Evolutionary conservation across 306 rosid genomes (phyloP).

Genomic region (Quercus alba): DNA sequence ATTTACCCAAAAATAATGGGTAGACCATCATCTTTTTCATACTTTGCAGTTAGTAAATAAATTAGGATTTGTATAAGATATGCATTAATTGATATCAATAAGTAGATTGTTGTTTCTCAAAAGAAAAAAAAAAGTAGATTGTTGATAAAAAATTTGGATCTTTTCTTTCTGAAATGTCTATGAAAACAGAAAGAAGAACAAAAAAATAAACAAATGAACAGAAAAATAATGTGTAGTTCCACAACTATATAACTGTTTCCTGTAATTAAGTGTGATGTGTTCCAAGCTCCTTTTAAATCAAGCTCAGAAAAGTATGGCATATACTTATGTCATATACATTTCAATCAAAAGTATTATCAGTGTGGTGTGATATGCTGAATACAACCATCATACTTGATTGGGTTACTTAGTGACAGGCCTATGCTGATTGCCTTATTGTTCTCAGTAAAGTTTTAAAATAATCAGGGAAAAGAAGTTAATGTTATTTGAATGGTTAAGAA

Average conservation of each 20-base stretch:
- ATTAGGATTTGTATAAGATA: neutral
- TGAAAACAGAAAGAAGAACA: neutral
- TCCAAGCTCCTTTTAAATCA: neutral
- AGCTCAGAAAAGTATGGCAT: neutral
- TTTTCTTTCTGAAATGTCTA: neutral
- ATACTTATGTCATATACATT: neutral
- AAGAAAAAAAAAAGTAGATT: neutral
- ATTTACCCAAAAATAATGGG: too few species aligned
- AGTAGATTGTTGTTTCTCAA: too few species aligned
- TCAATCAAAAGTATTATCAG: neutral
- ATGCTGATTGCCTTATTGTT: neutral
- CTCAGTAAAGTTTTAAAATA: neutral
- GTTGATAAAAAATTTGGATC: neutral
- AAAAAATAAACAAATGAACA: neutral
- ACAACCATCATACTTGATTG: neutral
- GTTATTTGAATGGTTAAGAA: too few species aligned
- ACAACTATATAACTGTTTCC: neutral
- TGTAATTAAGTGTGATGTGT: neutral
- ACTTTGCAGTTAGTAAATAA: too few species aligned
- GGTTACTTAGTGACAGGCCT: neutral
- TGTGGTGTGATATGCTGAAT: neutral
- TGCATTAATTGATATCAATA: neutral
- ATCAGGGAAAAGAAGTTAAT: too few species aligned
- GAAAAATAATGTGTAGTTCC: neutral
- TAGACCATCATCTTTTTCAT: too few species aligned